Evolutionary conservation across 495 filamentous ascomycete species (phyloP).

Genomic region (Xylaria grammica): DNA sequence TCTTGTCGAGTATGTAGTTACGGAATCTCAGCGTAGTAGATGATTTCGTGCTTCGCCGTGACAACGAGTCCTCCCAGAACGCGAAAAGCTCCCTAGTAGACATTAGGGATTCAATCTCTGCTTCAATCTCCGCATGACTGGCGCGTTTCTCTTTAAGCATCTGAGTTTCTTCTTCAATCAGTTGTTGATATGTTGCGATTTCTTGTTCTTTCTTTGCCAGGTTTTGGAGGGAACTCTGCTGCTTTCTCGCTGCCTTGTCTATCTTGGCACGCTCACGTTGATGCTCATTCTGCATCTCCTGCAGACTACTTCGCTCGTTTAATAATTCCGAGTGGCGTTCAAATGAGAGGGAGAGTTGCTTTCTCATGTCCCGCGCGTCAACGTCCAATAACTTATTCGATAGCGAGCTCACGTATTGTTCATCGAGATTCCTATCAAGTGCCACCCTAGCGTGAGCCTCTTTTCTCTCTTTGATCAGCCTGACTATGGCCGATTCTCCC

Average conservation of each 20-base stretch:
- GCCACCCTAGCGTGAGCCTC: not conserved
- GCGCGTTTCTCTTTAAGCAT: conserved; percentile 4
- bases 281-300: not conserved
- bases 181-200: conserved; percentile 10
- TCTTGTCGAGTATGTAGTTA: conserved; percentile 27
- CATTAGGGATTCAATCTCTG: conserved; percentile 18
- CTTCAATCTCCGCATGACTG: conserved; percentile 3
- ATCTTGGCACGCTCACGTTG: not conserved
- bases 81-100: conserved; percentile 29
- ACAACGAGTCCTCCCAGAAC: conserved; percentile 36
- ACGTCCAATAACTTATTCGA: conserved; percentile 4
- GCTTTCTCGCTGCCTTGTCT: not conserved
- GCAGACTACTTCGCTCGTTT: conserved; percentile 8
- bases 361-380: not conserved
- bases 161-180: conserved; percentile 22
- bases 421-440: not conserved
- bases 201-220: conserved; percentile 11
- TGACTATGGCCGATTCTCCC: not conserved
- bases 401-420: conserved; percentile 11
- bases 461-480: not conserved
- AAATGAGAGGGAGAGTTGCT: conserved; percentile 4
- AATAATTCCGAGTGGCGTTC: not conserved
- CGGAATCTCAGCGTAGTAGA: conserved; percentile 29
- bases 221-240: not conserved
- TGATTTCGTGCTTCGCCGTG: conserved; percentile 26